Evolutionary conservation across 257 asterid species (phyloP), one percentile per base, ranked within the genome.

Genomic region (Lycium ferocissimum): DNA sequence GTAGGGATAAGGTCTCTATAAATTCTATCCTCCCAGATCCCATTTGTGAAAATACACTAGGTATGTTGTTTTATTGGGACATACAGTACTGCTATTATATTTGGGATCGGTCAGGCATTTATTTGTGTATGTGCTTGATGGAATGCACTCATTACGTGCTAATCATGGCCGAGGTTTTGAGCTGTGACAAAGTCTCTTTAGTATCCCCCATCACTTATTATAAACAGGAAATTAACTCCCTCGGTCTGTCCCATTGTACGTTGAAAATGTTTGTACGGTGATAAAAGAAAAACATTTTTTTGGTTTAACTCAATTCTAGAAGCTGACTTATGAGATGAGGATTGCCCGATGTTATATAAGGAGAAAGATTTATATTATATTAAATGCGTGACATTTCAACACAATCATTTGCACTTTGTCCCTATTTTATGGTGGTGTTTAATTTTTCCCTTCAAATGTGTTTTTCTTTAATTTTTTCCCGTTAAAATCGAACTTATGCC

Each of bases 311-410:
- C 3, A 67, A 37, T 35, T 14, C 15, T 0, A 37, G 0, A 15
- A 67, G 0, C 7, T 14, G 3, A 0, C 1, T 67, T 0, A 22
- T 1, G 6, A 67, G 0, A 67, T 0, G 1, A 11, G 0, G 1
- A 2, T 26, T 2, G 6, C 2, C 14, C 2, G 8, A 56, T 56
- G 5, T 22, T 10, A 40, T 40, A 40, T 40, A 61, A 61, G 37
- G 1, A 22, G 20, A 26, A 26, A 26, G 33, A 26, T 26, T 26
- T 26, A 26, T 26, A 26, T 26, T 26, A 26, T 26, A 26, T 26
- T 26, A 26, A 26, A 26, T 26, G 33, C 33, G 33, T 26, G 33
- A 26, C 33, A 26, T 26, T 26, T 26, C 33, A 26, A 26, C 33
- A 26, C 33, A 26, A 26, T 26, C 33, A 26, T 26, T 26, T 26